A percentile compares a stretch with the other conserved stretches of the same genome.
phyloP scores from a whole-genome alignment of 2,329 filamentous ascomycete species.

The Nigrospora oryzae region DNA sequence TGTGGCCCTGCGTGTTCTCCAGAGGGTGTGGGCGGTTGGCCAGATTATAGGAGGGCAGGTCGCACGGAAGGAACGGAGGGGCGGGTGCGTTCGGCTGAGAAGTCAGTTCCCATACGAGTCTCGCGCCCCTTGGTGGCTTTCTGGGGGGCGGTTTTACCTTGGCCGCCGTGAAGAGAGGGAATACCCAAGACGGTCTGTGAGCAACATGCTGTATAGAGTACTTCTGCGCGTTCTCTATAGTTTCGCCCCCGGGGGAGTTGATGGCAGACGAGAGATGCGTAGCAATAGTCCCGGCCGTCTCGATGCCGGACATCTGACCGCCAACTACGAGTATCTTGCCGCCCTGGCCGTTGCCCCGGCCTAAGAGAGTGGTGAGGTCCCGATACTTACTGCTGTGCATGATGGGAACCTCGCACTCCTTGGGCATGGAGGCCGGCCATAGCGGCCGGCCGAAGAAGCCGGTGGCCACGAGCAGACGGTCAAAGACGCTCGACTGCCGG shows the following conservation, averaged over 20 bases:
- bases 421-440: conserved; percentile 35
- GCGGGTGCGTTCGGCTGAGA: conserved; percentile 34
- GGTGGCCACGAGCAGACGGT: conserved; percentile 63
- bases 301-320: conserved; percentile 75
- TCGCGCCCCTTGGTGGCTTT: conserved; percentile 18
- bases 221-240: conserved; percentile 32
- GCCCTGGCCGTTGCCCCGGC: conserved; percentile 21
- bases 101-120: conserved; percentile 7
- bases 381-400: conserved; percentile 64
- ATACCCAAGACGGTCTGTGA: conserved; percentile 63
- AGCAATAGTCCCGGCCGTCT: conserved; percentile 66
- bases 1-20: conserved; percentile 54
- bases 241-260: conserved; percentile 38
- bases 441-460: conserved; percentile 65
- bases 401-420: conserved; percentile 33
- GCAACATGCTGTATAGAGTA: conserved; percentile 61
- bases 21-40: conserved; percentile 51
- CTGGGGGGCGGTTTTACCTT: conserved; percentile 26
- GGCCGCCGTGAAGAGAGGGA: conserved; percentile 50
- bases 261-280: conserved; percentile 58
- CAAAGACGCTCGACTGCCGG: conserved; percentile 45
- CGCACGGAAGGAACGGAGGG: conserved; percentile 62
- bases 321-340: conserved; percentile 67
- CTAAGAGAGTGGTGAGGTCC: conserved; percentile 39
- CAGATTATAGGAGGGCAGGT: conserved; percentile 65